A percentile compares a stretch with the other conserved stretches of the same genome.
These are phyloP conservation scores for Hymenoscyphus occultus DNA, from an alignment of 2,329 filamentous ascomycete species.

Conservation along the genomic window DNA sequence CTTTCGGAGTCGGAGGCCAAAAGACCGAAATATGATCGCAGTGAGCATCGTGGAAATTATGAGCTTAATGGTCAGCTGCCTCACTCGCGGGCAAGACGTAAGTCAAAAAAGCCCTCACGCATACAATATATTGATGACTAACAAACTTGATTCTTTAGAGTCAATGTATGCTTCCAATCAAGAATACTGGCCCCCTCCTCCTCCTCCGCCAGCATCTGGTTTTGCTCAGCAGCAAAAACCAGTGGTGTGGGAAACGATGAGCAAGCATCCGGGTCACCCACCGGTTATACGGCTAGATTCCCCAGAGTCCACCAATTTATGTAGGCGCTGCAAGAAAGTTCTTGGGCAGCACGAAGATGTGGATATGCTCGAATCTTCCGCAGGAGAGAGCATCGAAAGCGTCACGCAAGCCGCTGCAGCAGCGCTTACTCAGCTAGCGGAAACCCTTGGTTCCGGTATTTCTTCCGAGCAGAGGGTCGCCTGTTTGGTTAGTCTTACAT, in stretches of 20 bases:
- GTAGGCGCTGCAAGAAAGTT: constrained; percentile 27
- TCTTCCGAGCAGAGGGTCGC: constrained; percentile 27
- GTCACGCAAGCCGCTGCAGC: constrained; percentile 29
- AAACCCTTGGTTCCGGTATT: constrained; percentile 31
- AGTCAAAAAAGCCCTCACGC: constrained; percentile 10
- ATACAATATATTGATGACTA: constrained; percentile 18
- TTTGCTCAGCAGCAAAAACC: constrained; percentile 9
- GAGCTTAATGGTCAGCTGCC: constrained; percentile 20
- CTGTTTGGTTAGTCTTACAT: constrained; percentile 29
- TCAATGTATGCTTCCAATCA: constrained; percentile 19
- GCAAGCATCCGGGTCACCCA: constrained; percentile 2
- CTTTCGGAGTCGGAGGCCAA: constrained; percentile 22
- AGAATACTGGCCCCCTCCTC: constrained; percentile 17
- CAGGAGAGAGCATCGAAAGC: constrained; percentile 26
- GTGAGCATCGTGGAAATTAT: constrained; percentile 24
- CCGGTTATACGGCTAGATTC: constrained; percentile 8
- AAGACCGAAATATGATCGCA: constrained; percentile 26
- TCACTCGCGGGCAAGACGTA: constrained; percentile 21
- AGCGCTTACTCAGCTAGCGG: constrained; percentile 32
- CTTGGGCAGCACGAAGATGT: constrained; percentile 22
- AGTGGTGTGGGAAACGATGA: constrained; percentile 16
- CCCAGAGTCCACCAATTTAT: constrained; percentile 24
- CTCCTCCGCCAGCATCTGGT: constrained; percentile 7
- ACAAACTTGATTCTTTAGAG: constrained; percentile 19
- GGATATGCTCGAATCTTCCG: constrained; percentile 15